phyloP scores from a whole-genome alignment of 306 rosid genomes.

The Phaseolus lunatus region DNA sequence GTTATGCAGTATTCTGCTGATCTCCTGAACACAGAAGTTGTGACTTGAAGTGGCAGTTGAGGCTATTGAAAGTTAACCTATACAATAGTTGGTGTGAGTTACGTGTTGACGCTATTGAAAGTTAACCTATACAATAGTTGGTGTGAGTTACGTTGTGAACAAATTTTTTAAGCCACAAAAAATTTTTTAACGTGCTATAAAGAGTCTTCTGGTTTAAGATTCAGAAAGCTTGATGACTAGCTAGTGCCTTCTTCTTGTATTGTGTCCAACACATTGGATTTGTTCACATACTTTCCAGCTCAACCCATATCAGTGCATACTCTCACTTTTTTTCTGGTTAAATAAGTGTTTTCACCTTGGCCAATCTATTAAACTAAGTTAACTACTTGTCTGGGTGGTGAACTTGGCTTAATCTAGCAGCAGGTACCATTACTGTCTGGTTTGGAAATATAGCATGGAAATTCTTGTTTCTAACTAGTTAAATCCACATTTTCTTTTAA shows the following conservation, averaged over 20 bases:
- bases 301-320: background rate
- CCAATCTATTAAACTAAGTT: background rate
- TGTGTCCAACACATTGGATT: conserved; percentile 6
- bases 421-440: conserved; percentile 5
- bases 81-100: conserved; percentile 17
- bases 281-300: conserved; percentile 5
- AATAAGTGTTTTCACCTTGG: background rate
- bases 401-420: conserved; percentile 34
- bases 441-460: conserved; percentile 23
- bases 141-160: conserved; percentile 7
- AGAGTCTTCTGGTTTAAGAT: background rate
- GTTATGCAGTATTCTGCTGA: background rate
- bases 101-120: background rate
- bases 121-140: conserved; percentile 27
- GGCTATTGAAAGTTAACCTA: conserved; percentile 12
- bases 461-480: conserved; percentile 23
- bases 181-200: conserved; percentile 5
- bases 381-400: background rate
- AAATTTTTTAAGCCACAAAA: background rate
- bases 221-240: conserved; percentile 2
- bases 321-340: background rate
- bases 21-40: conserved; percentile 22
- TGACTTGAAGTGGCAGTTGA: conserved; percentile 15
- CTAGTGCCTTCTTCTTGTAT: background rate
- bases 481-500: conserved; percentile 31